Base-by-base conservation (phyloP, 345 rosid species). In the Psidium guajava region DNA sequence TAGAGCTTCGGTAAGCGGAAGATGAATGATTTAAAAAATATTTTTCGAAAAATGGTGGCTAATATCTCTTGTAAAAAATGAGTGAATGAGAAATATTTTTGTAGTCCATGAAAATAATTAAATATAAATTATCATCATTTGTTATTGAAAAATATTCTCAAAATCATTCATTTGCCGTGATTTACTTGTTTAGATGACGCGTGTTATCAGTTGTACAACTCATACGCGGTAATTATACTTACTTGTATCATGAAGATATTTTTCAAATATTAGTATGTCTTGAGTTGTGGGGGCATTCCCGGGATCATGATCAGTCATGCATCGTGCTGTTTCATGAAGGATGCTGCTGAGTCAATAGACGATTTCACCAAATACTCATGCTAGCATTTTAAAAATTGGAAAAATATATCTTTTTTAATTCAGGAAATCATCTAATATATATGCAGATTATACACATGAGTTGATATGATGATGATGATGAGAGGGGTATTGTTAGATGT, bases 31-130 rank as follows among this genome's bases (percentile, higher is more conserved):
- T 14, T 15, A 3, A 14, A 13, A 59, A 59, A 27, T 27, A 13
- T 27, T 28, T 28, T 8, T 1, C 4, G 7, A 27, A 28, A 6
- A 14, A 2, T 6, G 5, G 28, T 61, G 8, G 3, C 32, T 14
- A 3, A 2, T 14, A 28, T 61, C 2, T 8, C 28, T 61, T 27
- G 28, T 1, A 6, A 32, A 32, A 61, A 64, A 15, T 28, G 21
- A 28, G 28, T 16, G 11, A 3, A 64, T 7, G 10, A 14, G n/a
- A 27, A 61, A 0, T 27, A 14, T 3, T 61, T 61, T 27, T 14
- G 13, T 14, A 0, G 0, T 59, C 2, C 36, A 5, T 0, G 8
- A 14, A 58, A 11, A 57, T 2, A 2, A n/a, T 58, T 13, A n/a
- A 4, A 58, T n/a, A 58, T 58, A 58, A 12, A 58, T 58, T 58